Evolutionary conservation across 2,329 filamentous ascomycete genomes (phyloP).

Genomic region (Juglanconis oblonga): DNA sequence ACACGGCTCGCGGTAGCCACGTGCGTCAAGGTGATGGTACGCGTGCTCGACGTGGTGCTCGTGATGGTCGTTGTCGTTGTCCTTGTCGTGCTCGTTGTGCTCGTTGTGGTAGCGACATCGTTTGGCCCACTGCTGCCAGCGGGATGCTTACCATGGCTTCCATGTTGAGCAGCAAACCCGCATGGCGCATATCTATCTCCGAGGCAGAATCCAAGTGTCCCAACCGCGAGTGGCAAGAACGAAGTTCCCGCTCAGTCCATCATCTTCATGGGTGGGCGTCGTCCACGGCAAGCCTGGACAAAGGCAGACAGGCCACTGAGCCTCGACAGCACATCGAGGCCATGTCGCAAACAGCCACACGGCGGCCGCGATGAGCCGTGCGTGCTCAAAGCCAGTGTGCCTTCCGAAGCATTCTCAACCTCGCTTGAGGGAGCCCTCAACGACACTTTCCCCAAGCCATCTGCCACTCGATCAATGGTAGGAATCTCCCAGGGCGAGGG

Average conservation of each 20-base stretch:
- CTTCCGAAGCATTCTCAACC: background rate
- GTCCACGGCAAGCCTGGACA: background rate
- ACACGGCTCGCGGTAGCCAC: background rate
- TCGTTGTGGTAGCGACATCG: background rate
- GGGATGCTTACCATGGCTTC: background rate
- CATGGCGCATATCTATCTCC: background rate
- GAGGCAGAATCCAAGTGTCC: too few species aligned
- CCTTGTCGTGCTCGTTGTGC: background rate
- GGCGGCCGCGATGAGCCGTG: background rate
- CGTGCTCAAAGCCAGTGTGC: background rate
- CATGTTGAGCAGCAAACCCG: background rate
- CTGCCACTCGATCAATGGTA: background rate
- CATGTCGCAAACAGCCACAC: conserved; percentile 1
- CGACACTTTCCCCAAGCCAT: background rate
- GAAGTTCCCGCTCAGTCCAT: background rate
- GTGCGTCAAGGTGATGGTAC: background rate
- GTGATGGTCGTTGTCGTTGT: conserved; percentile 5
- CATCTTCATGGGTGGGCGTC: background rate
- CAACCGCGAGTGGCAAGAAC: background rate
- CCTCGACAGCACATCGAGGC: background rate
- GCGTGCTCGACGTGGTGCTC: background rate
- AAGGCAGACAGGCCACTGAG: background rate
- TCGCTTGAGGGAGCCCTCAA: background rate
- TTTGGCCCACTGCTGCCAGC: background rate
- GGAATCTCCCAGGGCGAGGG: background rate